Base-by-base conservation (phyloP, 1,139 yeast genomes). In the Meyerozyma carpophila region DNA sequence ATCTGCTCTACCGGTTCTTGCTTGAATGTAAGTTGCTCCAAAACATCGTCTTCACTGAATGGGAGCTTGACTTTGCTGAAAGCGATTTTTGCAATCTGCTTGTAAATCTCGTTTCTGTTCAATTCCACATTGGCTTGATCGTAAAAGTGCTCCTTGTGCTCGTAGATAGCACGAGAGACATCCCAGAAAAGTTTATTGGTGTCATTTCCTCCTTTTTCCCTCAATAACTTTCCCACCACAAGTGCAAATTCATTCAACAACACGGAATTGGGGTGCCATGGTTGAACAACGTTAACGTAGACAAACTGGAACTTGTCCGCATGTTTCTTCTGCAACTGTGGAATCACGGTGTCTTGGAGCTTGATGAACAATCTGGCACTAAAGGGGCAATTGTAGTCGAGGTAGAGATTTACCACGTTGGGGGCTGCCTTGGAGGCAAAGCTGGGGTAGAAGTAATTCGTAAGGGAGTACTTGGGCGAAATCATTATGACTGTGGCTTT, bases 341-440 rank as follows among this genome's bases (percentile, higher is more conserved):
- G 89, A 36, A 82, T 70, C 13, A 86, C 72, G 21, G 69, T 68
- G 11, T 67, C 59, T 49, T 73, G 68, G 49, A 87, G 62, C 45
- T 81, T 81, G 48, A 68, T 63, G 66, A 73, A 89, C 45, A 85
- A 54, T 58, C 80, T 85, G 40, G 75, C 84, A 52, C 86, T 77
- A 63, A 77, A 89, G 1, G 85, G 91, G 59, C 96, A 89, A 50
- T 81, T 77, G 69, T 84, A 88, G 66, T 89, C 96, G 41, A 88
- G 63, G 62, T 79, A 89, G 39, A 89, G 57, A 49, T 72, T 69
- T 43, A 73, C 64, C 32, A 61, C 54, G 49, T 69, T 65, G 20
- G 75, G 73, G 37, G 61, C 55, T 18, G 58, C 54, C 46, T 55
- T 59, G 44, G 51, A 49, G 8, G 57, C 46, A 21, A 34, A 21